Evolutionary conservation across 2,329 filamentous ascomycete species (phyloP).

Genomic region (Cladosporium halotolerans): DNA sequence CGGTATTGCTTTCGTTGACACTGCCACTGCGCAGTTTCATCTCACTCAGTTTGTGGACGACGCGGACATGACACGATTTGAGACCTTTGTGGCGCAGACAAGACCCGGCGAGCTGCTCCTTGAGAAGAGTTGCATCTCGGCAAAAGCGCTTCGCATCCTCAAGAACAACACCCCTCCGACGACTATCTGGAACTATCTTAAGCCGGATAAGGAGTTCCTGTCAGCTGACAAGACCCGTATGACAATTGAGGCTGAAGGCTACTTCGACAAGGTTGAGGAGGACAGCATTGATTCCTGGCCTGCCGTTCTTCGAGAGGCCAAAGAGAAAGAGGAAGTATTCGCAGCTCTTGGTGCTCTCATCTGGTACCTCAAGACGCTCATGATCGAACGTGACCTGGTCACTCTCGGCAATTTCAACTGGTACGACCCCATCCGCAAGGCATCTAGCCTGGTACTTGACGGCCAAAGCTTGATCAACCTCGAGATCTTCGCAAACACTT

Average conservation of each 20-base stretch:
- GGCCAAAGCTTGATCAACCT: conserved; percentile 96
- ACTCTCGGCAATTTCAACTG: conserved; percentile 85
- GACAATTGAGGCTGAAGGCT: conserved; percentile 72
- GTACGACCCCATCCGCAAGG: conserved; percentile 90
- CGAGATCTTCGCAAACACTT: conserved; percentile 92
- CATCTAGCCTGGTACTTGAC: conserved; percentile 82
- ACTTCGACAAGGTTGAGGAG: conserved; percentile 60
- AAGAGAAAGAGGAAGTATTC: conserved; percentile 75
- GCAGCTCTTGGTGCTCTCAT: conserved; percentile 85
- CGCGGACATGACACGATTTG: conserved; percentile 88
- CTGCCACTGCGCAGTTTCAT: conserved; percentile 90
- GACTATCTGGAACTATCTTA: conserved; percentile 92
- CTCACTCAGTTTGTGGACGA: conserved; percentile 91
- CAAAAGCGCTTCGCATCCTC: conserved; percentile 83
- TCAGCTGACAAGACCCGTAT: conserved; percentile 72
- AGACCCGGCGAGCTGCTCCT: conserved; percentile 81
- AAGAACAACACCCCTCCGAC: conserved; percentile 93
- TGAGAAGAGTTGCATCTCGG: conserved; percentile 73
- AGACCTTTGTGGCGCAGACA: conserved; percentile 91
- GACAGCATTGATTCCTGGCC: conserved; percentile 67
- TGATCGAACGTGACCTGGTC: conserved; percentile 80
- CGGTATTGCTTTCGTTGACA: conserved; percentile 89
- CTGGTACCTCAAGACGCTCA: conserved; percentile 74
- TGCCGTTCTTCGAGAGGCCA: conserved; percentile 61
- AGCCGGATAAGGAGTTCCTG: conserved; percentile 85